Conservation (phyloP, 1,284 basidiomycete genomes). For the Polyporus tsugae region DNA sequence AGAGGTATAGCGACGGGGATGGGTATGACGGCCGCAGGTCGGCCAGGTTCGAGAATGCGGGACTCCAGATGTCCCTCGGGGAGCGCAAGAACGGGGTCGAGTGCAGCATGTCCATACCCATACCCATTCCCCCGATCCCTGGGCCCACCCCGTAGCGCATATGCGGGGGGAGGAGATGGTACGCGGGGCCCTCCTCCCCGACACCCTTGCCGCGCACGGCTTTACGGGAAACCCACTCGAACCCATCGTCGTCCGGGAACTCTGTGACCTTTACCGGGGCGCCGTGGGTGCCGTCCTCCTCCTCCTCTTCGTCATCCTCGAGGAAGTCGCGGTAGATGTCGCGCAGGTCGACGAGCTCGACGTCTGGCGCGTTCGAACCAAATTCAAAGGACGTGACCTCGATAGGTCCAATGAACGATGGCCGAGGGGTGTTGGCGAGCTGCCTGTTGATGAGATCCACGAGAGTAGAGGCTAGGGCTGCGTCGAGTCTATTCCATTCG, state of each 20-base stretch:
- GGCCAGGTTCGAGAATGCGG: constrained; percentile 44
- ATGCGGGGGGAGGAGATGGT: constrained; percentile 75
- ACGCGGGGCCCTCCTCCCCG: constrained; percentile 64
- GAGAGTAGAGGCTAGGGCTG: constrained; percentile 74
- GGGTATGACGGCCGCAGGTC: constrained; percentile 43
- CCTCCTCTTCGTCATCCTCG: constrained; percentile 80
- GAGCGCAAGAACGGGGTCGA: constrained; percentile 60
- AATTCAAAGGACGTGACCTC: constrained; percentile 89
- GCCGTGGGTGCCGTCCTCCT: constrained; percentile 43
- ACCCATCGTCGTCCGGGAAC: constrained; percentile 55
- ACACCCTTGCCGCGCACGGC: constrained; percentile 56
- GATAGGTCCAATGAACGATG: constrained; percentile 94
- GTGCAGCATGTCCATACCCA: constrained; percentile 61
- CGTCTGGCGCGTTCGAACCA: constrained; percentile 83
- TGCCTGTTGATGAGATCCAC: constrained; percentile 85
- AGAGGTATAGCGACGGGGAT: constrained; percentile 41
- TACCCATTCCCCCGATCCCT: constrained; percentile 43
- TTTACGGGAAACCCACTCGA: constrained; percentile 80
- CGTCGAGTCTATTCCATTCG: constrained; percentile 79
- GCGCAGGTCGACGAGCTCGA: constrained; percentile 90
- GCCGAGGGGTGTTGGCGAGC: constrained; percentile 74
- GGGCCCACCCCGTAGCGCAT: constrained; percentile 68
- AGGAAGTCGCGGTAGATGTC: constrained; percentile 96
- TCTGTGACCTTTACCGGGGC: constrained; percentile 64
- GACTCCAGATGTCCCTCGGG: constrained; percentile 58